These are phyloP conservation scores for Cyclostephanos invisitatus DNA, from an alignment of 108 stramenopile species.

Conservation along the genomic window DNA sequence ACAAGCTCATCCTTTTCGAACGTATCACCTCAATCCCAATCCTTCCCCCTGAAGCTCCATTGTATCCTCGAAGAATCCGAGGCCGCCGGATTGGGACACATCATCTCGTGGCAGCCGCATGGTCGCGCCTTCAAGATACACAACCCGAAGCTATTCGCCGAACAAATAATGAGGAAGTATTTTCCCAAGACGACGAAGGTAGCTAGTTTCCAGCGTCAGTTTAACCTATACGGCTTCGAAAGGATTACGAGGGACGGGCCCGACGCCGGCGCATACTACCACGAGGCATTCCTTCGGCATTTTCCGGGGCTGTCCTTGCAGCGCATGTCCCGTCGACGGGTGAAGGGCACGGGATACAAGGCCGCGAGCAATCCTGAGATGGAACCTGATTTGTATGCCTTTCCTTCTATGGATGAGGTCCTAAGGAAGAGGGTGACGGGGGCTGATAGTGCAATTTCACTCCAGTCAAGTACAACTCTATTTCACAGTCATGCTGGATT, in stretches of 20 bases:
- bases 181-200: constrained; percentile 47
- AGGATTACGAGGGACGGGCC: constrained; percentile 46
- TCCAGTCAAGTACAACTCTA: background rate
- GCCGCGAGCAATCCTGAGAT: constrained; percentile 42
- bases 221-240: constrained; percentile 68
- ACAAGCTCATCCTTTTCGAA: background rate
- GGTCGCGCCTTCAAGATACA: constrained; percentile 42
- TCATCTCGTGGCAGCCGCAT: constrained; percentile 58
- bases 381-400: constrained; percentile 45
- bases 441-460: background rate
- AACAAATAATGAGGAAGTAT: constrained; percentile 35
- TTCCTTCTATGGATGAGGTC: constrained; percentile 10
- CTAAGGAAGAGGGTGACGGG: background rate
- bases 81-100: constrained; percentile 26
- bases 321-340: constrained; percentile 57
- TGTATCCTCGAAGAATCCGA: constrained; percentile 29
- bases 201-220: constrained; percentile 60
- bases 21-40: constrained; percentile 1
- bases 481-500: too few species aligned
- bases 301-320: constrained; percentile 45
- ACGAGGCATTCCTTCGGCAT: constrained; percentile 63
- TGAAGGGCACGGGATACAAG: constrained; percentile 59
- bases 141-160: constrained; percentile 30
- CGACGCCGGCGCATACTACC: constrained; percentile 50
- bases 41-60: constrained; percentile 48